phyloP scores from a whole-genome alignment of 352 stramenopile genomes.

The Pythium graminicola region DNA sequence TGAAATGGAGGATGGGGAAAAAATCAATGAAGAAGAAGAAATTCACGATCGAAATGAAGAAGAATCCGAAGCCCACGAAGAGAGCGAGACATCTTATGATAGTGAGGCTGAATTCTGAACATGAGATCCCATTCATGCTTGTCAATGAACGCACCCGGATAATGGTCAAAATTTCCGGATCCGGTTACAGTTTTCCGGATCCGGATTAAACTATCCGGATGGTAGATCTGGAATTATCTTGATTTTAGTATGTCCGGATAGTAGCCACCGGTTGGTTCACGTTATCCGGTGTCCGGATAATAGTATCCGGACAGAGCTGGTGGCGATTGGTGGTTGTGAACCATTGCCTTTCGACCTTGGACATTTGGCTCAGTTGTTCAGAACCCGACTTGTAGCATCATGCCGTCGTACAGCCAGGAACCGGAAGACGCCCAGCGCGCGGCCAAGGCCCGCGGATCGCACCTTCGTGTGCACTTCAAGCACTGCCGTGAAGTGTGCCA shows the following conservation, averaged over 20 bases:
- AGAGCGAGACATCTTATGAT: constrained; percentile 26
- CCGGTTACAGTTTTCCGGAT: constrained; percentile 6
- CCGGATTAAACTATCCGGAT: constrained; percentile 8
- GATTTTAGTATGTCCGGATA: constrained; percentile 19
- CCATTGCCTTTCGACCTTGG: constrained; percentile 11
- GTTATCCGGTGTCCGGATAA: constrained; percentile 21
- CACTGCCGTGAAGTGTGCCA: constrained; percentile 98
- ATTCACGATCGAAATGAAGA: constrained; percentile 23
- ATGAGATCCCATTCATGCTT: not conserved
- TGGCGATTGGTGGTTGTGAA: constrained; percentile 59
- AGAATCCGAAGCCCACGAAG: constrained; percentile 21
- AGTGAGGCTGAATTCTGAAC: constrained; percentile 36
- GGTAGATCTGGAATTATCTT: not conserved
- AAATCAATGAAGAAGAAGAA: constrained; percentile 14
- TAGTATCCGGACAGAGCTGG: constrained; percentile 17
- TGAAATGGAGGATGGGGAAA: constrained; percentile 5
- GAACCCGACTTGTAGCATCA: constrained; percentile 74
- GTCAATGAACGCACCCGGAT: too few relatives aligned
- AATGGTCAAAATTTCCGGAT: too few relatives aligned
- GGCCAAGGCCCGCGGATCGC: constrained; percentile 93
- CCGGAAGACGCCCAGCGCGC: constrained; percentile 83
- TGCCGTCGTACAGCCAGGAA: constrained; percentile 88
- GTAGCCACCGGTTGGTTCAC: not conserved
- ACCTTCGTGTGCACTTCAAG: constrained; percentile 99
- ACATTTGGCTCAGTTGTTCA: constrained; percentile 26